Evolutionary conservation across 2,329 filamentous ascomycete species (phyloP), one percentile per base, ranked within the genome.

Genomic region (Ceratocystis ficicola): DNA sequence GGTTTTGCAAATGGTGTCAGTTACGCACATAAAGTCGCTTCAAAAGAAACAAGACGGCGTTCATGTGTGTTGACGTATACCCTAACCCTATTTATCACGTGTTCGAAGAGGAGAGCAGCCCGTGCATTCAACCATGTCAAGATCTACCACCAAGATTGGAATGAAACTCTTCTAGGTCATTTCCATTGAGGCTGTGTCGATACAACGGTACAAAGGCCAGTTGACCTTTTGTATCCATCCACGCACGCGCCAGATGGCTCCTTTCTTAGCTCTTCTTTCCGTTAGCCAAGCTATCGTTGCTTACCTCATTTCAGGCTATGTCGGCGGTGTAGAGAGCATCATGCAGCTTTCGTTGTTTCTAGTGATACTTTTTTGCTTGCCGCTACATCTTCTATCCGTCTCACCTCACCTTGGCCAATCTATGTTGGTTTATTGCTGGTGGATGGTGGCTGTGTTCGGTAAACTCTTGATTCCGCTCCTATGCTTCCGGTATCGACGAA

Each of bases 111-210:
- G 32, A 36, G 36, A 41, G 36, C 1, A 59, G 55, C 17, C 28
- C 25, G 32, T 59, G 55, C 46, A 50, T 32, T 36, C 28, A 59
- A 15, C 6, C 36, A 57, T 57, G 7, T 17, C 30, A 57, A 57
- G 22, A 36, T 59, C 55, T 59, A 4, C 28, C 52, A 32, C 28
- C 25, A 30, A 59, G 28, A 59, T 59, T 59, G 55, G n/a, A 25
- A 36, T 59, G 55, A 25, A 10, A 15, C 22, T 59, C 30, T 59
- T 30, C 28, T 36, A 20, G 5, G 17, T 59, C 36, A 15, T 17
- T 59, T 59, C n/a, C 28, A 59, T 17, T 59, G 55, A n/a, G 55
- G 55, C 55, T 59, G 55, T 59, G 55, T n/a, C 5, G 28, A n/a
- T 32, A 59, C 55, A 20, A 36, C 12, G 7, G 4, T 32, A 59